Evolutionary conservation across 345 rosid genomes (phyloP).

Genomic region (Triadica sebifera): DNA sequence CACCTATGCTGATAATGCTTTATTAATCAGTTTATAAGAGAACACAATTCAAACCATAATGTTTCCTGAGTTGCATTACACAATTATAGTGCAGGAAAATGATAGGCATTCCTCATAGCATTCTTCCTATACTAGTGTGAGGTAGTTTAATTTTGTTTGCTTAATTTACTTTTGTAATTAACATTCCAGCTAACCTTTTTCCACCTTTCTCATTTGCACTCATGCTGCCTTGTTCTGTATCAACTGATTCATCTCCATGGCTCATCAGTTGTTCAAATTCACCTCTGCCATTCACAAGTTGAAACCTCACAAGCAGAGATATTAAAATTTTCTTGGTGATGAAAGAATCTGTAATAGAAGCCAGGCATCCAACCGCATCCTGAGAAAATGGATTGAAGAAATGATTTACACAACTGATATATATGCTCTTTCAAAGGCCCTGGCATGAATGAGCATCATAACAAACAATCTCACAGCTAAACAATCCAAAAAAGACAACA

Average conservation of each 20-base stretch:
- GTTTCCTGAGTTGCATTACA: not conserved
- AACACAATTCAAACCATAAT: not conserved
- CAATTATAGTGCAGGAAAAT: not conserved
- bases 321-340: slow-evolving; percentile 52
- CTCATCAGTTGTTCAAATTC: slow-evolving; percentile 35
- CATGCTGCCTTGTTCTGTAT: slow-evolving; percentile 33
- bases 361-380: slow-evolving; percentile 84
- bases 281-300: slow-evolving; percentile 44
- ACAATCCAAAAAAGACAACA: not conserved
- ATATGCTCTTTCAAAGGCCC: not conserved
- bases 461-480: not conserved
- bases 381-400: slow-evolving; percentile 37
- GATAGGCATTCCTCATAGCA: not conserved
- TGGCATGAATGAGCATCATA: not conserved
- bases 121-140: not conserved
- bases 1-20: not conserved
- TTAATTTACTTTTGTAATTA: not conserved
- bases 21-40: not conserved
- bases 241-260: slow-evolving; percentile 30
- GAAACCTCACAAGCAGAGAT: slow-evolving; percentile 57
- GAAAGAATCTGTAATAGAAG: slow-evolving; percentile 73
- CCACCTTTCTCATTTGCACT: slow-evolving; percentile 36
- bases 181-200: slow-evolving; percentile 44
- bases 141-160: not conserved
- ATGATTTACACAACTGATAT: not conserved